These are phyloP conservation scores for Curvularia spicifera DNA, from an alignment of 2,329 filamentous ascomycete genomes.

Conservation along the genomic window DNA sequence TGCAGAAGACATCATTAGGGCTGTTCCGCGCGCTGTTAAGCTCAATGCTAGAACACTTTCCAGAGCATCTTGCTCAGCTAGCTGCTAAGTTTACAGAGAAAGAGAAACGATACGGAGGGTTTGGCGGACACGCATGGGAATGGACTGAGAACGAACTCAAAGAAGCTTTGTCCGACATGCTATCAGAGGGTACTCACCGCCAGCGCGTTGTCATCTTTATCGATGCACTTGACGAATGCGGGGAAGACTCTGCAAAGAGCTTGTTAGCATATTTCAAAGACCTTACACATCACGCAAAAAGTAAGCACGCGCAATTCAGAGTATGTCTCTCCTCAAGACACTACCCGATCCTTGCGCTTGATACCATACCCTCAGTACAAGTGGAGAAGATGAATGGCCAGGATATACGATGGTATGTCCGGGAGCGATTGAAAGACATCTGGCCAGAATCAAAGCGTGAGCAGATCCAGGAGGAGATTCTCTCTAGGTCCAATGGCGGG, in stretches of 20 bases:
- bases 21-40: conserved; percentile 27
- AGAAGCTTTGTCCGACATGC: conserved; percentile 16
- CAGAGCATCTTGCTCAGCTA: neutral
- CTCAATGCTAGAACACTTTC: conserved; percentile 4
- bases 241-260: conserved; percentile 15
- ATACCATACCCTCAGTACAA: conserved; percentile 39
- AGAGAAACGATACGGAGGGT: conserved; percentile 18
- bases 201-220: conserved; percentile 20
- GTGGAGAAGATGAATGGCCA: conserved; percentile 39
- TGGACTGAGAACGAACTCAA: conserved; percentile 23
- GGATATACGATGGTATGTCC: conserved; percentile 38
- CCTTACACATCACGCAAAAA: conserved; percentile 16
- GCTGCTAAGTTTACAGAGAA: conserved; percentile 15
- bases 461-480: conserved; percentile 10
- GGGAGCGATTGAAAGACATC: conserved; percentile 12
- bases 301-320: conserved; percentile 21
- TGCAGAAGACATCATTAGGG: conserved; percentile 23
- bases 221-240: conserved; percentile 23
- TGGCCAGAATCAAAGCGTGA: conserved; percentile 10
- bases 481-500: conserved; percentile 14
- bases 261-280: conserved; percentile 19
- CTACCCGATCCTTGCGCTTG: conserved; percentile 52
- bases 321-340: conserved; percentile 58
- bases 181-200: neutral
- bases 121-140: conserved; percentile 16